phyloP scores from a whole-genome alignment of 129 eudicot species.

The Pittosporum tobira region DNA sequence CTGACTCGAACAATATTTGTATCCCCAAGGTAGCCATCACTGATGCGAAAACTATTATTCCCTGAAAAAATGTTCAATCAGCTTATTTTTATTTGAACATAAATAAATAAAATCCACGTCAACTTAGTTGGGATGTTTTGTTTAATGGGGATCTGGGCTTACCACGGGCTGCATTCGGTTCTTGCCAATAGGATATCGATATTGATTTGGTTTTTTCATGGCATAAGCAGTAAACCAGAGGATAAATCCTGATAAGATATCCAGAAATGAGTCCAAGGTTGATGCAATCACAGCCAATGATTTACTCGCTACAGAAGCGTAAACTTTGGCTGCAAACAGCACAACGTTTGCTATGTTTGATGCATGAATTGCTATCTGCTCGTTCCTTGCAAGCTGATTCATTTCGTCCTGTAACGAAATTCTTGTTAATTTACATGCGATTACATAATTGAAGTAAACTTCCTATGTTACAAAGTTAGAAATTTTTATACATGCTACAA shows the following conservation, averaged over 20 bases:
- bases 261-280: slow-evolving; percentile 25
- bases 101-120: no score
- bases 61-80: slow-evolving; percentile 5
- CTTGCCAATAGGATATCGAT: slow-evolving; percentile 29
- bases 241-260: slow-evolving; percentile 28
- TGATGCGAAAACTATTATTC: slow-evolving; percentile 28
- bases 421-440: not conserved
- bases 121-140: no score
- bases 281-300: slow-evolving; percentile 30
- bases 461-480: no score
- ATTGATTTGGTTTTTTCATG: slow-evolving; percentile 25
- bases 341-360: slow-evolving; percentile 27
- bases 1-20: slow-evolving; percentile 21
- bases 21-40: slow-evolving; percentile 32
- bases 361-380: slow-evolving; percentile 19
- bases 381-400: slow-evolving; percentile 17
- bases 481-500: no score
- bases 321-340: slow-evolving; percentile 23
- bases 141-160: not conserved
- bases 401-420: slow-evolving; percentile 13
- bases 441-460: no score
- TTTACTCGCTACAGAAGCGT: slow-evolving; percentile 25
- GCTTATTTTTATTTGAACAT: no score
- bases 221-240: slow-evolving; percentile 31
- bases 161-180: slow-evolving; percentile 33